Evolutionary conservation across 257 asterid species (phyloP), one percentile per base, ranked within the genome.

Genomic region (Coffea canephora): DNA sequence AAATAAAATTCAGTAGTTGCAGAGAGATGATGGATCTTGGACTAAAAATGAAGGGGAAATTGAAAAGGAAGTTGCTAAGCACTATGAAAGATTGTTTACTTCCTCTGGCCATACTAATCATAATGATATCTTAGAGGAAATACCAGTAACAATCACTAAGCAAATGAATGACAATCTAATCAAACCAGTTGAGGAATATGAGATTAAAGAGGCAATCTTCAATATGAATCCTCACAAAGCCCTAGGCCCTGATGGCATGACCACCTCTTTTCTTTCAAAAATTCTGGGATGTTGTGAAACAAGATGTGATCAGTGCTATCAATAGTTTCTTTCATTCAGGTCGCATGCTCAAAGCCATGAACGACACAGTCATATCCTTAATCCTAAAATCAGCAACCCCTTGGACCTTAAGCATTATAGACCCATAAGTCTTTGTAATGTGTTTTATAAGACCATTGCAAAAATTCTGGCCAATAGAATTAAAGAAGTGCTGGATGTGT

Each of bases 131-230:
- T 16, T 64, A 2, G 39, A 27, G 1, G 18, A 15, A 1, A 2
- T 25, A 0, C 69, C 41, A 2, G 0, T 0, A 0, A 5, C 18
- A 8, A 27, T 64, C 0, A 8, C 41, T 9, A 0, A 10, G 0
- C 18, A n/a, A 8, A 64, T 64, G 41, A 64, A 64, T 11, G 0
- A 8, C 1, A 5, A 3, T 0, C 18, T 64, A 0, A 9, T 9
- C 1, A 64, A 8, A 64, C 6, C 36, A 0, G 0, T 64, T 10
- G 7, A 11, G 6, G 69, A n/a, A 8, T 0, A 64, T 0, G 18
- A 64, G 3, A 3, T 64, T 2, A n/a, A 64, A 10, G 1, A 9
- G 0, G 41, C 41, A n/a, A 3, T 25, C 5, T 25, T 64, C 18
- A 11, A 15, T 8, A 64, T 64, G 69, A 1, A n/a, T 3, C 39